Conservation (phyloP, 73 alveolate genomes). For the Paramecium pentaurelia region DNA sequence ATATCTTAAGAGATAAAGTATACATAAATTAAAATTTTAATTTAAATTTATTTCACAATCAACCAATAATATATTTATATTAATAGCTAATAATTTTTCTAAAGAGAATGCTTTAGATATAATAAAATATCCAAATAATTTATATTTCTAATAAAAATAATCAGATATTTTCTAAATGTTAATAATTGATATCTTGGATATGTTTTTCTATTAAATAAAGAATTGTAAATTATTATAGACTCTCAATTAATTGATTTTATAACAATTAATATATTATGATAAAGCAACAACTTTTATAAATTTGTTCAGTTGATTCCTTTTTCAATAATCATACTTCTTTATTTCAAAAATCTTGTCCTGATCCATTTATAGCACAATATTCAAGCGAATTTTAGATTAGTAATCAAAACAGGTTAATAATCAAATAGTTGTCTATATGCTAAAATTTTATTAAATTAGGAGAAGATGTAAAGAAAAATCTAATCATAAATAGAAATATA, state of each 20-base stretch:
- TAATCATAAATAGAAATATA: not conserved
- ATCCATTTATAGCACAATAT: not conserved
- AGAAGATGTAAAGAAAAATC: not conserved
- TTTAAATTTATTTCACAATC: not conserved
- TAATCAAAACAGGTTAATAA: not conserved
- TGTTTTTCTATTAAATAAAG: too few relatives aligned
- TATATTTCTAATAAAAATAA: too few relatives aligned
- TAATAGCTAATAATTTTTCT: too few relatives aligned
- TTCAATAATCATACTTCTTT: slow-evolving; percentile 9
- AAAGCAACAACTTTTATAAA: not conserved
- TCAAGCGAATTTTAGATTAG: not conserved
- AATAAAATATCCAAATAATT: too few relatives aligned
- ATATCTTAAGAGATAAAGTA: not conserved
- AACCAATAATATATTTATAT: not conserved
- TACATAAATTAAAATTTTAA: too few relatives aligned
- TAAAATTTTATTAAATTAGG: not conserved
- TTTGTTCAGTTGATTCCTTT: not conserved
- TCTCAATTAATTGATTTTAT: not conserved
- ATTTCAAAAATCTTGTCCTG: not conserved
- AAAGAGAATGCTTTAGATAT: not conserved
- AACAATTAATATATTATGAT: not conserved
- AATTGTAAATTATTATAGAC: not conserved
- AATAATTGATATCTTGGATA: too few relatives aligned
- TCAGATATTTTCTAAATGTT: too few relatives aligned
- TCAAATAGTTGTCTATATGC: not conserved